A percentile compares a stretch with the other conserved stretches of the same genome.
Evolutionary conservation across 441 rosid species (phyloP).

Genomic region (Jatropha podagrica): DNA sequence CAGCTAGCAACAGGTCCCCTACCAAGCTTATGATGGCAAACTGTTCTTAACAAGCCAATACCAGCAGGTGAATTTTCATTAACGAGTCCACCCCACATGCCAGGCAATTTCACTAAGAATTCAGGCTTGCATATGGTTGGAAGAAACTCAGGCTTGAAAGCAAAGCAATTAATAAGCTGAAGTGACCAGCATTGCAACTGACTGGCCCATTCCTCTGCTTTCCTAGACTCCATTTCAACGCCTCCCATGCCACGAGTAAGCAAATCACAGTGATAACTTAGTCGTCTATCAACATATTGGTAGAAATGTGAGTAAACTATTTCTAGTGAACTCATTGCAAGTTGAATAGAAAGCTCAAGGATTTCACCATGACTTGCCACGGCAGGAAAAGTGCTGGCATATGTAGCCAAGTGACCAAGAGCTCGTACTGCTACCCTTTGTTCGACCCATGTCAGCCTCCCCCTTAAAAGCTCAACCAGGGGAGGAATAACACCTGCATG

Average conservation of each 20-base stretch:
- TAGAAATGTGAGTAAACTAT: constrained; percentile 94
- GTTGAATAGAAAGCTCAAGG: constrained; percentile 86
- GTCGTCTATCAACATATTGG: constrained; percentile 68
- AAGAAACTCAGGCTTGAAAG: constrained; percentile 92
- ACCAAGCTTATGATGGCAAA: constrained; percentile 93
- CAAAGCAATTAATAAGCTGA: constrained; percentile 95
- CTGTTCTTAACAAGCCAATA: constrained; percentile 85
- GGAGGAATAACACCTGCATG: constrained; percentile 86
- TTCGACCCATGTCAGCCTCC: constrained; percentile 95
- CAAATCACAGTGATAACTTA: constrained; percentile 91
- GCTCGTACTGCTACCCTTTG: constrained; percentile 97
- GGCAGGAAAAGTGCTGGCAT: constrained; percentile 69
- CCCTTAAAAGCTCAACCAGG: constrained; percentile 82
- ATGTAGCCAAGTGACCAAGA: constrained; percentile 91
- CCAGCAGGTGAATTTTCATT: constrained; percentile 98
- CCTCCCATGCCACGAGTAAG: constrained; percentile 99
- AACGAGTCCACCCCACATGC: constrained; percentile 99
- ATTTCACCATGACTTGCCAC: constrained; percentile 81
- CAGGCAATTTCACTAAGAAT: constrained; percentile 77
- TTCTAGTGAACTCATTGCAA: constrained; percentile 87
- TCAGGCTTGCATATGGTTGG: constrained; percentile 80
- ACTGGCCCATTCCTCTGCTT: constrained; percentile 98
- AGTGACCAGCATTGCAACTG: constrained; percentile 98
- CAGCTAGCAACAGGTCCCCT: constrained; percentile 87
- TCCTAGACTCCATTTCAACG: constrained; percentile 96